These are phyloP conservation scores for Typha latifolia DNA, from an alignment of 176 grass and related monocot species.

Conservation along the genomic window DNA sequence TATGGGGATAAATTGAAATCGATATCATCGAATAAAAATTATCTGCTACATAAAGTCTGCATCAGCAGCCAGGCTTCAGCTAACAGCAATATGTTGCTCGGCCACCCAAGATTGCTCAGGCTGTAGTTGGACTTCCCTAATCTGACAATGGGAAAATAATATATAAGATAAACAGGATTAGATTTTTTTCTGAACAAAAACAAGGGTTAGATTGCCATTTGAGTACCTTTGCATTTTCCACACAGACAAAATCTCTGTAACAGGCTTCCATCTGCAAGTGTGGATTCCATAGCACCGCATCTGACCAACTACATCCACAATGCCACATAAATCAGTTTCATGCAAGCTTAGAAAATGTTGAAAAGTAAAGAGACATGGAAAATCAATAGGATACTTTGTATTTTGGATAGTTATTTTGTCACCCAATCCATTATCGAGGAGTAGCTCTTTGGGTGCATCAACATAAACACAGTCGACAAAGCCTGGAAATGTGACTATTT, in stretches of 20 bases:
- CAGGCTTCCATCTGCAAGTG: conserved; percentile 91
- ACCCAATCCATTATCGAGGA: conserved; percentile 86
- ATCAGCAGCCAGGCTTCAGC: conserved; percentile 20
- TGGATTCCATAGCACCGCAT: conserved; percentile 96
- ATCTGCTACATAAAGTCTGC: not conserved
- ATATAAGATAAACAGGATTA: conserved; percentile 6
- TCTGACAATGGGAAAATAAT: conserved; percentile 31
- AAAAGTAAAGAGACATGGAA: not conserved
- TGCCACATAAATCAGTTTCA: conserved; percentile 25
- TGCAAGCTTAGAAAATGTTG: conserved; percentile 5
- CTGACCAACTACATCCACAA: conserved; percentile 65
- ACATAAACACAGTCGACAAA: conserved; percentile 92
- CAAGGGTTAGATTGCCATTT: not conserved
- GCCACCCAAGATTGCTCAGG: conserved; percentile 64
- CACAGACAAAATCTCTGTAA: conserved; percentile 96
- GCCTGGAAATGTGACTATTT: conserved; percentile 69
- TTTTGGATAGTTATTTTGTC: conserved; percentile 67
- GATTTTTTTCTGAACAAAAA: conserved; percentile 8
- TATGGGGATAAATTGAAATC: not conserved
- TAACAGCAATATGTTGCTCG: conserved; percentile 47
- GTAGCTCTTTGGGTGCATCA: conserved; percentile 52
- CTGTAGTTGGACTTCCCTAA: conserved; percentile 44
- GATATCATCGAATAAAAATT: not conserved
- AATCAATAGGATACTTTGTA: conserved; percentile 39
- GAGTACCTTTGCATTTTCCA: conserved; percentile 89